Evolutionary conservation across 75 land plant genomes (phyloP).

Genomic region (Picea glauca): DNA sequence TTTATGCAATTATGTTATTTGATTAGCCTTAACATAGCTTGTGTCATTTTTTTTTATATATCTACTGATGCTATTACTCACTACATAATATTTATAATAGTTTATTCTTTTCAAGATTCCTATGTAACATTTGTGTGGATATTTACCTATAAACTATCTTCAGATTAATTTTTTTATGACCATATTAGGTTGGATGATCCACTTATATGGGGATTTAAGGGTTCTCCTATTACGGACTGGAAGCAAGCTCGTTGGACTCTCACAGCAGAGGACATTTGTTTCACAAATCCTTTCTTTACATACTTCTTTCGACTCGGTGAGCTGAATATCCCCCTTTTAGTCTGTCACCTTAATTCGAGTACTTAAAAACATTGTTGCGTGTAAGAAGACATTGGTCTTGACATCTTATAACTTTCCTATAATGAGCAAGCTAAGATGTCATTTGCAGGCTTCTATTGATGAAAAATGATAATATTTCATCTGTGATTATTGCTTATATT

Average conservation of each 20-base stretch:
- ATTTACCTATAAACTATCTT: neutral
- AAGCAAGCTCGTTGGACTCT: slow-evolving; percentile 80
- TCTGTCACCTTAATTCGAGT: neutral
- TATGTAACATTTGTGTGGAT: neutral
- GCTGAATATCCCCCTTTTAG: slow-evolving; percentile 5
- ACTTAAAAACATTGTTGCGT: neutral
- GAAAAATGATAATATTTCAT: neutral
- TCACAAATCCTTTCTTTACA: slow-evolving; percentile 67
- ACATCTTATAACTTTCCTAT: neutral
- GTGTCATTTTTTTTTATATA: too few relatives aligned
- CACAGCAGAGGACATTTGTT: slow-evolving; percentile 98
- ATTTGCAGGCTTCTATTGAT: neutral
- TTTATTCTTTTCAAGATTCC: neutral
- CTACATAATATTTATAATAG: neutral
- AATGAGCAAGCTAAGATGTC: neutral
- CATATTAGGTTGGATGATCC: slow-evolving; percentile 92
- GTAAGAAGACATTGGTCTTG: neutral
- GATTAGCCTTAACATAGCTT: too few relatives aligned
- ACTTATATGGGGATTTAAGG: slow-evolving; percentile 92
- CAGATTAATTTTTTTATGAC: neutral
- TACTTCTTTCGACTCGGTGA: slow-evolving; percentile 92
- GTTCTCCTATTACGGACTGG: slow-evolving; percentile 60
- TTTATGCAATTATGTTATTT: too few relatives aligned
- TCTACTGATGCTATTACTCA: neutral
- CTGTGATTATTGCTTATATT: neutral